A percentile compares a stretch with the other conserved stretches of the same genome.
Evolutionary conservation across 2,329 filamentous ascomycete genomes (phyloP).

Genomic region (Diplodia intermedia): DNA sequence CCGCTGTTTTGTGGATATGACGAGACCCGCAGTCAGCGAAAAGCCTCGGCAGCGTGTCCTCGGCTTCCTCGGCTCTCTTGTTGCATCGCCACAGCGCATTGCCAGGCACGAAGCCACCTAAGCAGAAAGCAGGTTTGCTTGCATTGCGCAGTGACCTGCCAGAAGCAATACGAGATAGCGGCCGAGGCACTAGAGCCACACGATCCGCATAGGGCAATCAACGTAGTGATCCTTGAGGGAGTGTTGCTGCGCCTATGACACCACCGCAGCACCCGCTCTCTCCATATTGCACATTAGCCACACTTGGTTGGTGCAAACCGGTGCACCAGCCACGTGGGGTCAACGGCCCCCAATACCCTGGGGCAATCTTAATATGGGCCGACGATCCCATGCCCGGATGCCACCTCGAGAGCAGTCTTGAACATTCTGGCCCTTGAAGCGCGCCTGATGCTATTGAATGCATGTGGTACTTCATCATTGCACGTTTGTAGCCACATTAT

Average conservation of each 20-base stretch:
- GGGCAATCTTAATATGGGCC: slow-evolving; percentile 25
- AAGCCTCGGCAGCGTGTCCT: background rate
- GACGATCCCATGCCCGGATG: slow-evolving; percentile 5
- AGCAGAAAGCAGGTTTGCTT: background rate
- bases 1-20: slow-evolving; percentile 11
- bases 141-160: slow-evolving; percentile 8
- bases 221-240: slow-evolving; percentile 3
- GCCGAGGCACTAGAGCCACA: slow-evolving; percentile 18
- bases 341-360: slow-evolving; percentile 11
- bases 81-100: slow-evolving; percentile 12
- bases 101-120: background rate
- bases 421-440: slow-evolving; percentile 3
- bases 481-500: no score
- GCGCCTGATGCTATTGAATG: background rate
- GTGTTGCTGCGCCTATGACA: background rate
- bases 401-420: slow-evolving; percentile 11
- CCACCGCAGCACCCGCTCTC: background rate
- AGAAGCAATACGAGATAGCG: slow-evolving; percentile 5
- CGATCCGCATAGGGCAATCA: slow-evolving; percentile 13
- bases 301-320: slow-evolving; percentile 1
- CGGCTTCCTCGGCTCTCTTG: slow-evolving; percentile 8
- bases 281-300: slow-evolving; percentile 6
- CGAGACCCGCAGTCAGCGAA: slow-evolving; percentile 10
- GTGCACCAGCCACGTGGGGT: slow-evolving; percentile 27
- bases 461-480: background rate